Percentiles rank a stretch among this genome's conserved stretches.
Conservation (phyloP, 78 protist species). For the Dictyostelium firmibasis region DNA sequence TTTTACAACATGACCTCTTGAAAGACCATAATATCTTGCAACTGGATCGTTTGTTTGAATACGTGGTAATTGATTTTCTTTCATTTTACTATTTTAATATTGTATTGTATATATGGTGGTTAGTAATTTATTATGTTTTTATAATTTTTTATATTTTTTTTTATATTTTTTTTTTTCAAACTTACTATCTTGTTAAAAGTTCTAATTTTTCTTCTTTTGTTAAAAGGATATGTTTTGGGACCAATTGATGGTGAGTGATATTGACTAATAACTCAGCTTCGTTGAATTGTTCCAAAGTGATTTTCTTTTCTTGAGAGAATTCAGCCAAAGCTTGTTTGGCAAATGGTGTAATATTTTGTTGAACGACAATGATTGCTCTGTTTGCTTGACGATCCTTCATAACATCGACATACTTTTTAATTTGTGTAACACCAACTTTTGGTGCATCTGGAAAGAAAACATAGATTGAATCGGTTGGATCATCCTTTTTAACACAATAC, state of each 20-base stretch:
- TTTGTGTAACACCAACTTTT: constrained; percentile 73
- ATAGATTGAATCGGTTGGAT: constrained; percentile 68
- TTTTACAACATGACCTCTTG: constrained; percentile 91
- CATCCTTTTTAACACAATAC: constrained; percentile 46
- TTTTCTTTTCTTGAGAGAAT: constrained; percentile 47
- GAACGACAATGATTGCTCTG: constrained; percentile 64
- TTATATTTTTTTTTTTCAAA: too few relatives aligned
- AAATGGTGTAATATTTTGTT: constrained; percentile 66
- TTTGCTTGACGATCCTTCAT: constrained; percentile 46
- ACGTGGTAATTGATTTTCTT: constrained; percentile 94
- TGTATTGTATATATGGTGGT: too few relatives aligned
- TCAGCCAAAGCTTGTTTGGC: constrained; percentile 73
- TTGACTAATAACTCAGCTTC: constrained; percentile 94
- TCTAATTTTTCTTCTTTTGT: constrained; percentile 62
- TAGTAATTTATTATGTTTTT: not conserved
- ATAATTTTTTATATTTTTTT: too few relatives aligned
- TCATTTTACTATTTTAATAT: constrained; percentile 75
- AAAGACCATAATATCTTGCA: constrained; percentile 93
- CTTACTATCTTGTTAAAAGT: constrained; percentile 77
- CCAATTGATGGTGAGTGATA: constrained; percentile 96
- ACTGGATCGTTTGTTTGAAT: constrained; percentile 92
- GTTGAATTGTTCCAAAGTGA: constrained; percentile 75
- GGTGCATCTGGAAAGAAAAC: constrained; percentile 81
- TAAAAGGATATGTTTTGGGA: constrained; percentile 89
- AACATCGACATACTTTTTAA: constrained; percentile 39